phyloP scores from a whole-genome alignment of 306 rosid species.

The Vigna angularis region DNA sequence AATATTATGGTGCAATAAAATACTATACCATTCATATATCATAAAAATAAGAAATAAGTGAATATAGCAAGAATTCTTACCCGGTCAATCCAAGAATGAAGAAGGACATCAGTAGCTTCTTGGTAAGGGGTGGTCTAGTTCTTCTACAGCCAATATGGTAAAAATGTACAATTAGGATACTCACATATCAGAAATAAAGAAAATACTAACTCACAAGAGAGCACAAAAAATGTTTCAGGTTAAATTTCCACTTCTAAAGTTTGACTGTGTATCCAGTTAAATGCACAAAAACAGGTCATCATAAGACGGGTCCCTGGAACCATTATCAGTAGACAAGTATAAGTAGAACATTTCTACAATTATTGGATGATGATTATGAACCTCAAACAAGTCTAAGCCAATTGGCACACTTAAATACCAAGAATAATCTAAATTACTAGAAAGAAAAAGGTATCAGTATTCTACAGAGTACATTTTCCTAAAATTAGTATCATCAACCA shows the following conservation, averaged over 20 bases:
- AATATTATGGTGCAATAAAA: slow-evolving; percentile 35
- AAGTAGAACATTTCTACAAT: neutral
- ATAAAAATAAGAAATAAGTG: slow-evolving; percentile 18
- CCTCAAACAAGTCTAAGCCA: slow-evolving; percentile 3
- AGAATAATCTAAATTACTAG: neutral
- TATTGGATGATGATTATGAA: neutral
- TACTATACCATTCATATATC: slow-evolving; percentile 18
- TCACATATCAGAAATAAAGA: neutral
- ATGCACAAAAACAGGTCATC: slow-evolving; percentile 16
- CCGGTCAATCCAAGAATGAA: slow-evolving; percentile 91
- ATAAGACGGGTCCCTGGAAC: neutral
- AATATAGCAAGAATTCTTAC: slow-evolving; percentile 53
- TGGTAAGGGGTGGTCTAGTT: slow-evolving; percentile 78
- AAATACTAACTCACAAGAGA: slow-evolving; percentile 4
- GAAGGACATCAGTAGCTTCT: slow-evolving; percentile 62
- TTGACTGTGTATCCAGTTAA: slow-evolving; percentile 4
- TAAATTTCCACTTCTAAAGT: neutral
- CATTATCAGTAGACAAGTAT: neutral
- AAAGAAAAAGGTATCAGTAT: neutral
- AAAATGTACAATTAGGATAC: slow-evolving; percentile 9
- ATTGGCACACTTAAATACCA: neutral
- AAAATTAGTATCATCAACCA: neutral
- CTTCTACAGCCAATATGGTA: slow-evolving; percentile 56
- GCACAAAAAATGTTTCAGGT: neutral
- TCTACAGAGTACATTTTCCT: neutral